Percentiles rank a stretch among this genome's conserved stretches.
These are phyloP conservation scores for Tubosaeta brunneosetosa DNA, from an alignment of 768 basidiomycete species.

Conservation along the genomic window DNA sequence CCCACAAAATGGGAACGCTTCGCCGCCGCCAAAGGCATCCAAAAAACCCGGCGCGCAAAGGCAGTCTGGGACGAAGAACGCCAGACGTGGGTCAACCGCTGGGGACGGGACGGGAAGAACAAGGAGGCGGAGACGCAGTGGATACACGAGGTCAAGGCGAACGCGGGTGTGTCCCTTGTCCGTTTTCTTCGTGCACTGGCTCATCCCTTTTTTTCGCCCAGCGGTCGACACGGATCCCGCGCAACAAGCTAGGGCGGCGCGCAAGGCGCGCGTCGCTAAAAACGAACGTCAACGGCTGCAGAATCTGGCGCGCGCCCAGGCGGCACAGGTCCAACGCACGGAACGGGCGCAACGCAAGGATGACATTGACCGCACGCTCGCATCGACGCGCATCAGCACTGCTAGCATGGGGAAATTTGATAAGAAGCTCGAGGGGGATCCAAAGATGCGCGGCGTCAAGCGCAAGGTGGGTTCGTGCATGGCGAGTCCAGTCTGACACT, in stretches of 20 bases:
- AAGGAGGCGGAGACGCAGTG: slow-evolving; percentile 83
- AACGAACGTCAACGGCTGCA: slow-evolving; percentile 73
- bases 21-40: slow-evolving; percentile 91
- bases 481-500: background rate
- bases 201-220: background rate
- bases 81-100: slow-evolving; percentile 87
- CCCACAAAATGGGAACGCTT: slow-evolving; percentile 97
- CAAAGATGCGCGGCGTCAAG: slow-evolving; percentile 82
- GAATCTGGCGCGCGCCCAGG: slow-evolving; percentile 61
- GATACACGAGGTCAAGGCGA: slow-evolving; percentile 84
- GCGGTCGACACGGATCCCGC: slow-evolving; percentile 74
- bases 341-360: slow-evolving; percentile 53
- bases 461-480: slow-evolving; percentile 62
- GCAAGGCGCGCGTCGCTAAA: slow-evolving; percentile 78
- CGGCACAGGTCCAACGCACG: slow-evolving; percentile 17
- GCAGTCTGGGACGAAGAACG: slow-evolving; percentile 92
- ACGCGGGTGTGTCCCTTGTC: slow-evolving; percentile 60
- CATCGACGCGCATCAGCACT: slow-evolving; percentile 75
- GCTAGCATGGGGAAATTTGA: slow-evolving; percentile 97
- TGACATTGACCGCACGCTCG: slow-evolving; percentile 73
- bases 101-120: slow-evolving; percentile 90
- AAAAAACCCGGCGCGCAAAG: slow-evolving; percentile 70
- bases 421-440: slow-evolving; percentile 84
- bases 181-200: background rate
- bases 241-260: slow-evolving; percentile 67